Evolutionary conservation across 129 eudicot genomes (phyloP), one percentile per base, ranked within the genome.

Genomic region (Artemisia argyi): DNA sequence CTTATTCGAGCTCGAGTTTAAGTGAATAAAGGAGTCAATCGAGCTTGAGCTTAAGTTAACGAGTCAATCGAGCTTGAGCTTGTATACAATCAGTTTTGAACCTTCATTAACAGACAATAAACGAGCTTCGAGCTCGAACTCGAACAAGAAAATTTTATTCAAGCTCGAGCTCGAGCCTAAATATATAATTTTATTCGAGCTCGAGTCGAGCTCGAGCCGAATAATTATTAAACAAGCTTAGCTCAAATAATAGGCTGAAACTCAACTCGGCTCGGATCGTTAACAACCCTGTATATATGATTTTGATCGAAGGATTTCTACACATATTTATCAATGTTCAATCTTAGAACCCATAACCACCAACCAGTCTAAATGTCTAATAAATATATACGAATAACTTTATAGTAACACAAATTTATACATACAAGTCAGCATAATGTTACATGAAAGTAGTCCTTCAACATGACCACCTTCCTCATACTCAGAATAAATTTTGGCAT

Each of bases 121-220:
- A 53, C 59, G 18, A 53, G 59, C 7, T 12, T 53, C 5, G 59
- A 53, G 13, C 54, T 49, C 13, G 54, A 49, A 1, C 54, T 9
- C 54, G 54, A 9, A 49, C 15, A 49, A 49, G 4, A 6, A 30
- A 30, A 30, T 0, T 30, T 30, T 30, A 49, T 49, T 49, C 4
- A 6, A 49, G 54, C 54, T 49, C 54, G 54, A 49, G 54, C 15
- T 49, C 54, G 3, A 9, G 54, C 54, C 54, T 14, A 49, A 49
- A 9, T 49, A 9, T 49, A 49, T 9, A 49, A 49, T 11, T 14
- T 49, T 49, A 11, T 49, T 49, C 54, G 15, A 49, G n/a, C 54
- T 49, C 54, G 53, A 49, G 53, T 49, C 53, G 53, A 49, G 53
- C 15, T 49, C 53, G 54, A 49, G 54, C 54, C 54, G n/a, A 49